Base-by-base conservation (phyloP, 805 yeast genomes). In the Ascoidea tarda region DNA sequence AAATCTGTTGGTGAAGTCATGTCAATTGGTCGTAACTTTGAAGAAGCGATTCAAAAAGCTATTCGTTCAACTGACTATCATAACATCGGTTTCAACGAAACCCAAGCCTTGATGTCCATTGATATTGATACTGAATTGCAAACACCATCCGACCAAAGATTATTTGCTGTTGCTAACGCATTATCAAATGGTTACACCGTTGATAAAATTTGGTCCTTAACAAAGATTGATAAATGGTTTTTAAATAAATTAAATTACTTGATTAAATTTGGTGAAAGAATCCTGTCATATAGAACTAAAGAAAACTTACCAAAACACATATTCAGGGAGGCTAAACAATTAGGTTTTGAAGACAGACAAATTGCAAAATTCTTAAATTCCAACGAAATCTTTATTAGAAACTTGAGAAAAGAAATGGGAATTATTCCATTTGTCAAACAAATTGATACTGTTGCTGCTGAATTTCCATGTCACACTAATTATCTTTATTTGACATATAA, bases 1-100 rank as follows among this genome's bases (percentile, higher is more conserved):
- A 91, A 91, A 72, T 89, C 97, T 57, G 98, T 91, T 59, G 99
- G 99, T 75, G 99, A 91, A 69, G 98, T 93, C 51, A 91, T 91
- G 99, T 79, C 91, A 60, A 87, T 91, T 64, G 99, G 99, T 64
- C 79, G 99, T 69, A 91, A 95, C 32, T 91, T 91, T 60, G 99
- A 91, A 70, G 99, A 91, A 68, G 96, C 97, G 6, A 87, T 91
- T 59, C 99, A 93, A 69, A 91, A 91, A 72, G 99, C 98, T 54
- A 89, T 93, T 60, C 79, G 99, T 69, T 86, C 96, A 16, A 89
- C 96, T 42, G 99, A 93, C 66, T 91, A 93, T 69, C 95, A 86
- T 58, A 93, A 93, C 75, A 73, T 89, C 61, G 99, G 99, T 55
- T 93, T 93, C 81, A 82, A 78, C 66, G 81, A 83, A 62, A 86